Percentiles rank a stretch among this genome's conserved stretches.
Evolutionary conservation across 345 rosid genomes (phyloP).

Genomic region (Leavenworthia alabamica): DNA sequence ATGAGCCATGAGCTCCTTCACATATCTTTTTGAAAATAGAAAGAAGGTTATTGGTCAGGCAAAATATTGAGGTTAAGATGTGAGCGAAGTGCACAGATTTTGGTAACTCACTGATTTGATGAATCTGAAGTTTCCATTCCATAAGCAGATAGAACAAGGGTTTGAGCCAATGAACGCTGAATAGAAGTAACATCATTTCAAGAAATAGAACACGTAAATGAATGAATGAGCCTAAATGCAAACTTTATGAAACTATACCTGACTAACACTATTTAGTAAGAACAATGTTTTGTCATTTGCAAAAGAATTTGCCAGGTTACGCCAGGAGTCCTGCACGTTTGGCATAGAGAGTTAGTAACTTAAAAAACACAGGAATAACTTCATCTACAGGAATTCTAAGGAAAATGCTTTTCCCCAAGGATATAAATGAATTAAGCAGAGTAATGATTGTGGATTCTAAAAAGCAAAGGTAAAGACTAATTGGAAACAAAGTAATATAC

Average conservation of each 20-base stretch:
- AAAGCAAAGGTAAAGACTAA: neutral
- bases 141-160: slow-evolving; percentile 87
- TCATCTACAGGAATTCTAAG: slow-evolving; percentile 1
- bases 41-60: slow-evolving; percentile 23
- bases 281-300: slow-evolving; percentile 68
- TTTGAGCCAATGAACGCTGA: slow-evolving; percentile 90
- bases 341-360: slow-evolving; percentile 6
- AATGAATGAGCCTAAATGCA: neutral
- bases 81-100: slow-evolving; percentile 10
- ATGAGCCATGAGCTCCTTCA: slow-evolving; percentile 71
- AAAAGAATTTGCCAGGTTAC: slow-evolving; percentile 78
- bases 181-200: slow-evolving; percentile 24
- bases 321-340: slow-evolving; percentile 79
- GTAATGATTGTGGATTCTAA: neutral
- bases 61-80: slow-evolving; percentile 11
- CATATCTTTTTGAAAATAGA: slow-evolving; percentile 50
- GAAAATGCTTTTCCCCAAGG: neutral
- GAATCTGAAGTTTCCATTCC: slow-evolving; percentile 68
- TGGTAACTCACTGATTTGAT: slow-evolving; percentile 75
- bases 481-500: slow-evolving; percentile 10
- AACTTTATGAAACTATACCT: slow-evolving; percentile 46
- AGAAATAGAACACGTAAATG: slow-evolving; percentile 5
- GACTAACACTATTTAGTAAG: slow-evolving; percentile 68
- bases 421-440: neutral
- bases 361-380: neutral